Evolutionary conservation across 2,329 filamentous ascomycete genomes (phyloP).

Genomic region (Penicillium italicum): DNA sequence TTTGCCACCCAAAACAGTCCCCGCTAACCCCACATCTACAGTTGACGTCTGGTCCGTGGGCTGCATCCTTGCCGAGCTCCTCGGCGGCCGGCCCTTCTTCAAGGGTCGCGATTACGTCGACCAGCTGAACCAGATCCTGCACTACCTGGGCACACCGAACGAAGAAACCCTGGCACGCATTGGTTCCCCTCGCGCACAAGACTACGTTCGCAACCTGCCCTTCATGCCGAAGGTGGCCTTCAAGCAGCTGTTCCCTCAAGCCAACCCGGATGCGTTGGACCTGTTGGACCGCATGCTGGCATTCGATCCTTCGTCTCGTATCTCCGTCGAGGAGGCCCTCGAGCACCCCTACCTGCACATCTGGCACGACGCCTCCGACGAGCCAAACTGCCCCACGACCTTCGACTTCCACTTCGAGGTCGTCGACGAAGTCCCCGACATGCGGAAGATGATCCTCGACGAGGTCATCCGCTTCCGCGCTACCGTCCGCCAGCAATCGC

Average conservation of each 20-base stretch:
- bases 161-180: conserved; percentile 92
- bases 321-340: conserved; percentile 89
- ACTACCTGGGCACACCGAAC: conserved; percentile 94
- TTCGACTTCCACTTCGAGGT: conserved; percentile 99
- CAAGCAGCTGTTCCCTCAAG: conserved; percentile 81
- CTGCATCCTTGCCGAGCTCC: conserved; percentile 92
- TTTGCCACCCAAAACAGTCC: neutral
- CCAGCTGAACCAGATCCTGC: conserved; percentile 97
- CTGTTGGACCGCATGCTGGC: conserved; percentile 95
- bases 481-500: conserved; percentile 51
- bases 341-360: conserved; percentile 96
- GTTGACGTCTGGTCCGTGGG: conserved; percentile 99
- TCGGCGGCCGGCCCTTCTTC: conserved; percentile 96
- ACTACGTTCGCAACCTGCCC: conserved; percentile 95
- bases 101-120: conserved; percentile 99
- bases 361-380: conserved; percentile 97
- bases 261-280: conserved; percentile 93
- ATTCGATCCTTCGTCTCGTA: conserved; percentile 89
- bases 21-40: conserved; percentile 38
- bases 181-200: conserved; percentile 90
- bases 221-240: conserved; percentile 94
- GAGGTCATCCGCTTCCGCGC: conserved; percentile 85
- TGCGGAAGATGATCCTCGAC: conserved; percentile 96
- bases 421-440: conserved; percentile 89
- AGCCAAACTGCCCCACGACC: conserved; percentile 85